Evolutionary conservation across 208 protist genomes (phyloP).

Genomic region (Porcisia hertigi): DNA sequence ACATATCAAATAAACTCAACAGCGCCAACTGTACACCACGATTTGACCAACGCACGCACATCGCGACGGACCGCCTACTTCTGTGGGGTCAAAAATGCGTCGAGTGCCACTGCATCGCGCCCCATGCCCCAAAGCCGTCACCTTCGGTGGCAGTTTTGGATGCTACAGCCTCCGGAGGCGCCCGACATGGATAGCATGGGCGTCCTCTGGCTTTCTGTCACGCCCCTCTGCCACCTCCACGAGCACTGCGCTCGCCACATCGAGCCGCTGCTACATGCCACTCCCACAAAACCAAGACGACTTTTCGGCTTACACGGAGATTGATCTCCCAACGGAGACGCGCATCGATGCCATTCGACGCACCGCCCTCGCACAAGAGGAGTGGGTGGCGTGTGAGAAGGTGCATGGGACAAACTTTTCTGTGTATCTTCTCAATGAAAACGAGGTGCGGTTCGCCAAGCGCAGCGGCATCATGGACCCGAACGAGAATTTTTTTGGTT

Average conservation of each 20-base stretch:
- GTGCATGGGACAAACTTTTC: conserved; percentile 90
- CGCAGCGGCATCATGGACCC: conserved; percentile 89
- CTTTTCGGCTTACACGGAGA: conserved; percentile 83
- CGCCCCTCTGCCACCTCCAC: not conserved
- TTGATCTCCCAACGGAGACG: conserved; percentile 80
- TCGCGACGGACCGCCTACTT: not conserved
- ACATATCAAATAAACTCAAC: not conserved
- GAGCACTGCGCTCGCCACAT: not conserved
- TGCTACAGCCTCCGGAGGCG: not conserved
- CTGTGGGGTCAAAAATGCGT: not conserved
- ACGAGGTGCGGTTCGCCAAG: conserved; percentile 72
- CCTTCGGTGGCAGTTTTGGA: not conserved
- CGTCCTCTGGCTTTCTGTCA: not conserved
- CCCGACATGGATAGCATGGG: not conserved
- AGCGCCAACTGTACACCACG: no score
- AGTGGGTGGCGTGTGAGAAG: conserved; percentile 89
- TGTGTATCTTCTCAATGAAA: conserved; percentile 77
- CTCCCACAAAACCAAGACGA: conserved; percentile 74
- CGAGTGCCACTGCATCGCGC: not conserved
- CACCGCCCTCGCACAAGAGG: conserved; percentile 60
- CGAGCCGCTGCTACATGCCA: conserved; percentile 52
- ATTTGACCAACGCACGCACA: not conserved
- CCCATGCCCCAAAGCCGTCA: not conserved
- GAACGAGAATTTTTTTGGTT: conserved; percentile 91
- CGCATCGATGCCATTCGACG: conserved; percentile 80